Evolutionary conservation across 2,329 filamentous ascomycete species (phyloP).

Genomic region (Nigrograna mackinnonii): DNA sequence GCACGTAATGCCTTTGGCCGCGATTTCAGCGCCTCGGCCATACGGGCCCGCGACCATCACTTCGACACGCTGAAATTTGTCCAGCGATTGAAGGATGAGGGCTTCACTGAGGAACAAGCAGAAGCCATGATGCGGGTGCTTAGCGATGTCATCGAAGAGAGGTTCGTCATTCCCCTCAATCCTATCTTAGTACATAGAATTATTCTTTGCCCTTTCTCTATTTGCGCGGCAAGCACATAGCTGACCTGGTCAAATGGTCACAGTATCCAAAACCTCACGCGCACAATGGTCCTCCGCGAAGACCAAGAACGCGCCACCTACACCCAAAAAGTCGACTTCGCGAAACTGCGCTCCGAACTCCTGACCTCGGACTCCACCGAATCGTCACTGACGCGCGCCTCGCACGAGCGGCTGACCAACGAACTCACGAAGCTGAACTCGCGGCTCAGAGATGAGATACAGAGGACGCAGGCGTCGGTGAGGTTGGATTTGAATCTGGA

Average conservation of each 20-base stretch:
- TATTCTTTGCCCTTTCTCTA: conserved; percentile 1
- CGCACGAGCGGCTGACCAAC: conserved; percentile 90
- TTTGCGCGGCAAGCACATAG: neutral
- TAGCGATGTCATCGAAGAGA: conserved; percentile 96
- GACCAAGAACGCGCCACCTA: conserved; percentile 81
- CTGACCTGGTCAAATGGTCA: neutral
- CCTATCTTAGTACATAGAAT: neutral
- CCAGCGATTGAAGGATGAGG: conserved; percentile 83
- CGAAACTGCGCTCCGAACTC: conserved; percentile 92
- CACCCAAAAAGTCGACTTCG: conserved; percentile 94
- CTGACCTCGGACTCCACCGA: conserved; percentile 91
- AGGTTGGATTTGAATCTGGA: conserved; percentile 92
- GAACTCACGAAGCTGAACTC: conserved; percentile 93
- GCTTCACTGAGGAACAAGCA: conserved; percentile 92
- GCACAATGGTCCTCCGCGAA: conserved; percentile 97
- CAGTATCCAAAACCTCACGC: conserved; percentile 93
- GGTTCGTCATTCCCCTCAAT: conserved; percentile 47
- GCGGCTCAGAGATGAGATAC: conserved; percentile 88
- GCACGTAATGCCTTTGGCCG: conserved; percentile 25
- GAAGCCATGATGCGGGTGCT: conserved; percentile 99
- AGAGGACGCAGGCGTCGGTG: conserved; percentile 90
- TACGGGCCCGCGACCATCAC: conserved; percentile 77
- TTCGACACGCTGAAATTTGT: conserved; percentile 99
- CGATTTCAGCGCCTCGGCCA: conserved; percentile 69
- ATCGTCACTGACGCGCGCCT: conserved; percentile 81